A percentile compares a stretch with the other conserved stretches of the same genome.
Evolutionary conservation across 495 filamentous ascomycete genomes (phyloP).

Genomic region (Trichocladium antarcticum): DNA sequence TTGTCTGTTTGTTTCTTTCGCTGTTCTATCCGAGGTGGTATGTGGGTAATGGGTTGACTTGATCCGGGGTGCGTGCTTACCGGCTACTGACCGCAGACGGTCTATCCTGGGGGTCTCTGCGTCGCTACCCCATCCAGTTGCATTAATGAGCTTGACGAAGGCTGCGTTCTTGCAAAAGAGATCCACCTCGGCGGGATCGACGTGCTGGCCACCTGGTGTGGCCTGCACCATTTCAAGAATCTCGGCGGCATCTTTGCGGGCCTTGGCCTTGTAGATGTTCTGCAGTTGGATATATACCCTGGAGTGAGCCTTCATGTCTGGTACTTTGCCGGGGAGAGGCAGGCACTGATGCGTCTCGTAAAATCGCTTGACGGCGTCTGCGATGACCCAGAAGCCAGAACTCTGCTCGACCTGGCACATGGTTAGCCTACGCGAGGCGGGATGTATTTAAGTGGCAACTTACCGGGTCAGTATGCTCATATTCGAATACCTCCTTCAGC

Average conservation of each 20-base stretch:
- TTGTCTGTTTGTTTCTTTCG: slow-evolving; percentile 1
- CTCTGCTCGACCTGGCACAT: slow-evolving; percentile 29
- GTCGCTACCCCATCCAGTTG: slow-evolving; percentile 19
- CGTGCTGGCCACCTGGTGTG: slow-evolving; percentile 40
- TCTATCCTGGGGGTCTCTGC: slow-evolving; percentile 12
- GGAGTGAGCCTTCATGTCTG: slow-evolving; percentile 97
- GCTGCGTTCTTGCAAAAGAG: slow-evolving; percentile 92
- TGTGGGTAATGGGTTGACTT: no score
- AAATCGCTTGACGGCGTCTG: slow-evolving; percentile 67
- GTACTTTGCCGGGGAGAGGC: slow-evolving; percentile 76
- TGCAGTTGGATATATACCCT: slow-evolving; percentile 85
- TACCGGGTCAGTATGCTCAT: slow-evolving; percentile 40
- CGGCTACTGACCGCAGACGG: slow-evolving; percentile 23
- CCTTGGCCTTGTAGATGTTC: slow-evolving; percentile 87
- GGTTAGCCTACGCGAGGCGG: slow-evolving; percentile 12
- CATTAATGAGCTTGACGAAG: slow-evolving; percentile 75
- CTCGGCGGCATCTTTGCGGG: slow-evolving; percentile 66
- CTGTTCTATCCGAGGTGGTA: no score
- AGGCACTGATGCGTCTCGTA: slow-evolving; percentile 57
- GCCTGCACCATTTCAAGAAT: slow-evolving; percentile 58
- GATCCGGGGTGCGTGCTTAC: slow-evolving; percentile 18
- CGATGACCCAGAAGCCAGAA: slow-evolving; percentile 79
- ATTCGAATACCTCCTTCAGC: slow-evolving; percentile 67
- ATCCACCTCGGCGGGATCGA: slow-evolving; percentile 71
- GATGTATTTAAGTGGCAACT: slow-evolving; percentile 3